Conservation (phyloP, 768 basidiomycete species). For the Holtermannia corniformis region DNA sequence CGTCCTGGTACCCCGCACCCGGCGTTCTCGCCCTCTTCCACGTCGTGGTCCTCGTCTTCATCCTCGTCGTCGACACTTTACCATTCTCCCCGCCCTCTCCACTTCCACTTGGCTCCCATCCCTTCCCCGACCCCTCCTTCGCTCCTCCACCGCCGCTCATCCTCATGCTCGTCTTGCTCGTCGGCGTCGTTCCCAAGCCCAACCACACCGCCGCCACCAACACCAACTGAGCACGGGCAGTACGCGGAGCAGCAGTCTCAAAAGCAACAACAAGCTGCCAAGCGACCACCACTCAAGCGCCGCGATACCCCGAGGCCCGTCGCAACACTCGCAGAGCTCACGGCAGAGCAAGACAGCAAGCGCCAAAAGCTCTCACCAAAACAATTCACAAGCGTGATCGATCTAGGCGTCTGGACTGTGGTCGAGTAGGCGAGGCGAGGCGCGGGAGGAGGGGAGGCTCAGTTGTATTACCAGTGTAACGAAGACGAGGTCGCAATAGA, state of each 20-base stretch:
- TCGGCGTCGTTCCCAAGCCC: background rate
- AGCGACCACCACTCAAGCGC: constrained; percentile 18
- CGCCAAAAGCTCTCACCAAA: background rate
- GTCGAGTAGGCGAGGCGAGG: background rate
- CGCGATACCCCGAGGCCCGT: constrained; percentile 25
- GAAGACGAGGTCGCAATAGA: too few relatives aligned
- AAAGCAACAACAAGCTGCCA: constrained; percentile 1
- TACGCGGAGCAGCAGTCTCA: background rate
- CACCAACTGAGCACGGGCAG: background rate
- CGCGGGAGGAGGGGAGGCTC: background rate
- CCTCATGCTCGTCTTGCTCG: constrained; percentile 2
- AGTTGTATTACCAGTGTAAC: background rate
- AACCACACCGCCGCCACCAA: constrained; percentile 1
- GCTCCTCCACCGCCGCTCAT: constrained; percentile 16
- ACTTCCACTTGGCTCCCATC: constrained; percentile 15
- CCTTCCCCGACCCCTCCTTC: constrained; percentile 23
- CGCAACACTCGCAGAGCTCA: constrained; percentile 4
- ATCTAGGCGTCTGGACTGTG: background rate
- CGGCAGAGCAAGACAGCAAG: background rate
- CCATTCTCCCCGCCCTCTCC: constrained; percentile 15
- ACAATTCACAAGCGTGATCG: background rate
- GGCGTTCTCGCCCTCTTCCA: constrained; percentile 1
- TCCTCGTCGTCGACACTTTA: constrained; percentile 3
- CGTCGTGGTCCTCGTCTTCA: constrained; percentile 2
- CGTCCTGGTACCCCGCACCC: background rate